A percentile compares a stretch with the other conserved stretches of the same genome.
Conservation (phyloP, 225 moss, liverwort and hornwort species). For the Ulota crispa region DNA sequence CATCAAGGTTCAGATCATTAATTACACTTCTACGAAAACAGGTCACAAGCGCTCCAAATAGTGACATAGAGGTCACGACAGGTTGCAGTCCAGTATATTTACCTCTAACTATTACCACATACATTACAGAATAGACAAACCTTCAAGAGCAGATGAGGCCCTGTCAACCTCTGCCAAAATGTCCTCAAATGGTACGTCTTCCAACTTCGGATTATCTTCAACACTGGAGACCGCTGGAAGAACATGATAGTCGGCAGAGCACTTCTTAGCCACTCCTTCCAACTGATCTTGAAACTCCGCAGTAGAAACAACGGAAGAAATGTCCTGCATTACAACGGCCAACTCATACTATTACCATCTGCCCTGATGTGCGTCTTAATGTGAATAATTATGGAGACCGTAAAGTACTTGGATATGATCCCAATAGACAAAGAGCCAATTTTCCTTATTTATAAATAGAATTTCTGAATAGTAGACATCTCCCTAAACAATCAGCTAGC, state of each 20-base stretch:
- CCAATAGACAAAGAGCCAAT: conserved; percentile 1
- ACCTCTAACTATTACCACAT: conserved; percentile 10
- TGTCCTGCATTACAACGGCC: conserved; percentile 52
- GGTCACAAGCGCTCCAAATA: neutral
- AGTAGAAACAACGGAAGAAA: conserved; percentile 70
- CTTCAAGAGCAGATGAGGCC: conserved; percentile 58
- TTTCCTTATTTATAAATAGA: neutral
- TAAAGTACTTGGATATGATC: neutral
- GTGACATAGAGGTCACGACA: conserved; percentile 2
- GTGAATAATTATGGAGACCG: neutral
- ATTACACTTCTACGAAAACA: neutral
- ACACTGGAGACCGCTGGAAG: conserved; percentile 59
- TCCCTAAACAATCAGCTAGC: neutral
- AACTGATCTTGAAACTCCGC: conserved; percentile 70
- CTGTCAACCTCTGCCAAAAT: conserved; percentile 60
- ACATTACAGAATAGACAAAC: conserved; percentile 26
- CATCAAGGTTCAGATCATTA: conserved; percentile 9
- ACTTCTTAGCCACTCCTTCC: conserved; percentile 67
- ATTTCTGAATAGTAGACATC: neutral
- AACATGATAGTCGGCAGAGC: conserved; percentile 62
- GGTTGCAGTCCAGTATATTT: conserved; percentile 9
- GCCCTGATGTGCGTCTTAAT: neutral
- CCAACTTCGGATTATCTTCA: conserved; percentile 32
- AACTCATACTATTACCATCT: conserved; percentile 15
- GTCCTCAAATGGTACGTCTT: conserved; percentile 45